Conservation (phyloP, 257 asterid genomes). For the Solanum sejunctum region DNA sequence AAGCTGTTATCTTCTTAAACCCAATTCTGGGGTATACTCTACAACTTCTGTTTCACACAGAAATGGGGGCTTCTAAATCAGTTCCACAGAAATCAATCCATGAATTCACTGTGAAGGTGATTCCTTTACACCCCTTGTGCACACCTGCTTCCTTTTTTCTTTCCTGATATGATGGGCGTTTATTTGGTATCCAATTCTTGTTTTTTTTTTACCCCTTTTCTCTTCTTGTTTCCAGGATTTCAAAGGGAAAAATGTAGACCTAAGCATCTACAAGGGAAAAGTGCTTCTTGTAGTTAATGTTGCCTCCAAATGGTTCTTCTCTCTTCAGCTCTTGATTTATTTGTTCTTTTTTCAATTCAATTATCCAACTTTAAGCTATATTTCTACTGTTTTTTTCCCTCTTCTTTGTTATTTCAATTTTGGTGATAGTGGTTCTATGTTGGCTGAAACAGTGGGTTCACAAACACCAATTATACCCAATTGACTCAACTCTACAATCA, state of each 20-base stretch:
- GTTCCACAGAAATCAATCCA: slow-evolving; percentile 54
- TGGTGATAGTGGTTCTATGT: not conserved
- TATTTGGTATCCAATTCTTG: not conserved
- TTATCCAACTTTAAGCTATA: not conserved
- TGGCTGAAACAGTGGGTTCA: slow-evolving; percentile 55
- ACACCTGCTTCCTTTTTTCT: not conserved
- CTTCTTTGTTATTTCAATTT: not conserved
- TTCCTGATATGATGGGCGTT: not conserved
- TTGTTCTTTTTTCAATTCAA: not conserved
- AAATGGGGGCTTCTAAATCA: slow-evolving; percentile 47
- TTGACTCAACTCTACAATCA: slow-evolving; percentile 52
- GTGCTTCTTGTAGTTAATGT: slow-evolving; percentile 89
- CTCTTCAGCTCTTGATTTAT: not conserved
- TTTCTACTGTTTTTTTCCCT: not conserved
- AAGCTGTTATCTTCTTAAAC: not conserved
- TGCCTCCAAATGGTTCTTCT: slow-evolving; percentile 83
- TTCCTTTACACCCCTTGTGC: not conserved
- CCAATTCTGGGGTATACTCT: not conserved
- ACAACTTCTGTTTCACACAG: not conserved
- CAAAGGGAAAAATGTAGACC: slow-evolving; percentile 58
- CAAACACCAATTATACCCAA: slow-evolving; percentile 61
- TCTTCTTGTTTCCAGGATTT: slow-evolving; percentile 28
- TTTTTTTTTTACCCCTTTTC: not conserved
- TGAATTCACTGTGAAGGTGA: slow-evolving; percentile 68
- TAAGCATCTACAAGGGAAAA: slow-evolving; percentile 57